phyloP scores from a whole-genome alignment of 768 basidiomycete genomes.

The Phlebiopsis flavidoalba region DNA sequence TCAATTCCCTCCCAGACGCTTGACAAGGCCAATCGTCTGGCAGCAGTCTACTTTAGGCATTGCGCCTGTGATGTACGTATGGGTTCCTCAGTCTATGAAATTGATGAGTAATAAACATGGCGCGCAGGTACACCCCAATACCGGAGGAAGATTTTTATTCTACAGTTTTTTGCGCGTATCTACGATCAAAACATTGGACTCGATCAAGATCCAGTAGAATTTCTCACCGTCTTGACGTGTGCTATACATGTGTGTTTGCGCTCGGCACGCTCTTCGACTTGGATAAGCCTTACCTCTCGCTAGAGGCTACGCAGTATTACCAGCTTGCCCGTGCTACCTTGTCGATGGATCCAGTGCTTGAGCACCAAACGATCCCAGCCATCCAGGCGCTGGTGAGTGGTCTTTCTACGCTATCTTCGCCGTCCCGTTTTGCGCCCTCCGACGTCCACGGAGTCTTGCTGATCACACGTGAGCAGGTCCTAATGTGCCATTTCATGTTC shows the following conservation, averaged over 20 bases:
- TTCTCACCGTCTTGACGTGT: constrained; percentile 54
- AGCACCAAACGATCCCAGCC: constrained; percentile 56
- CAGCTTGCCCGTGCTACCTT: constrained; percentile 57
- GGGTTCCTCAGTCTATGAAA: background rate
- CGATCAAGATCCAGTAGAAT: constrained; percentile 36
- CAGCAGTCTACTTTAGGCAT: constrained; percentile 56
- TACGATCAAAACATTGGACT: constrained; percentile 37
- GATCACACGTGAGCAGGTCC: constrained; percentile 36
- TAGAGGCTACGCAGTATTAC: constrained; percentile 55
- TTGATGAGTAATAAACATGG: constrained; percentile 1
- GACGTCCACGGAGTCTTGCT: constrained; percentile 24
- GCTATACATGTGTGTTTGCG: constrained; percentile 59
- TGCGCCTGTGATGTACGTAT: constrained; percentile 66
- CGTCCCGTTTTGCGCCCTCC: constrained; percentile 10
- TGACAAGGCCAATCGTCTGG: constrained; percentile 29
- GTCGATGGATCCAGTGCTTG: constrained; percentile 57
- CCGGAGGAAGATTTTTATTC: constrained; percentile 51
- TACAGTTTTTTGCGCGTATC: constrained; percentile 44
- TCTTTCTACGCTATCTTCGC: constrained; percentile 18
- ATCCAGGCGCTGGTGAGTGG: constrained; percentile 57
- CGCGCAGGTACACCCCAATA: constrained; percentile 60
- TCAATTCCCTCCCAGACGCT: constrained; percentile 41
- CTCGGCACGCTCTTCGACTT: constrained; percentile 60
- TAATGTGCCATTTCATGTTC: constrained; percentile 49
- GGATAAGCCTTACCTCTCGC: constrained; percentile 44